phyloP scores from a whole-genome alignment of 768 basidiomycete genomes.

The Chlorophyllum brunneum region DNA sequence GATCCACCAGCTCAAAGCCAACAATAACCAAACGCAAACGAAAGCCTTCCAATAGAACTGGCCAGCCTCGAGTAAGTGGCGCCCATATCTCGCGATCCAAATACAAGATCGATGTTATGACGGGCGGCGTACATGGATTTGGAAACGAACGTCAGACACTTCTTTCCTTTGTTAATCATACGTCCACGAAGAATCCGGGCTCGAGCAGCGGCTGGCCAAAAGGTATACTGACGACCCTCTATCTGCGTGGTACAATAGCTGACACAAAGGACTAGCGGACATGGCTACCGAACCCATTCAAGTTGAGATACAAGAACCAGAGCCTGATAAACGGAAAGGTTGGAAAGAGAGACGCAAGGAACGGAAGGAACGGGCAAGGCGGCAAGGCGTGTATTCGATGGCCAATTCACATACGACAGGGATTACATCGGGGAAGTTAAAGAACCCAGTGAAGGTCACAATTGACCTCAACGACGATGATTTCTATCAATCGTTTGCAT shows the following conservation, averaged over 20 bases:
- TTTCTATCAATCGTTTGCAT: conserved; percentile 8
- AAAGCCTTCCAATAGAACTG: conserved; percentile 14
- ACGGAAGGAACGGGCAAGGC: conserved; percentile 2
- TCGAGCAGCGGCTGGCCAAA: background rate
- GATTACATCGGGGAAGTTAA: conserved; percentile 4
- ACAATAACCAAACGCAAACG: background rate
- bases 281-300: conserved; percentile 6
- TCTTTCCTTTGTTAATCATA: conserved; percentile 30
- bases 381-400: conserved; percentile 11
- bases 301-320: conserved; percentile 1
- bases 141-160: conserved; percentile 34
- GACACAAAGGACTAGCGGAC: background rate
- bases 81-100: conserved; percentile 8
- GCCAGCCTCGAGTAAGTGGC: conserved; percentile 11
- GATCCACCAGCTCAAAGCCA: conserved; percentile 9
- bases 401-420: conserved; percentile 7
- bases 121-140: conserved; percentile 29
- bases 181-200: background rate
- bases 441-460: conserved; percentile 8
- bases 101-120: conserved; percentile 34
- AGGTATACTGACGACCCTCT: background rate
- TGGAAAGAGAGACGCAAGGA: conserved; percentile 10
- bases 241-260: background rate
- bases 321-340: conserved; percentile 3
- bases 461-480: conserved; percentile 5